A percentile compares a stretch with the other conserved stretches of the same genome.
phyloP scores from a whole-genome alignment of 768 basidiomycete genomes.

The Tulasnella calospora region DNA sequence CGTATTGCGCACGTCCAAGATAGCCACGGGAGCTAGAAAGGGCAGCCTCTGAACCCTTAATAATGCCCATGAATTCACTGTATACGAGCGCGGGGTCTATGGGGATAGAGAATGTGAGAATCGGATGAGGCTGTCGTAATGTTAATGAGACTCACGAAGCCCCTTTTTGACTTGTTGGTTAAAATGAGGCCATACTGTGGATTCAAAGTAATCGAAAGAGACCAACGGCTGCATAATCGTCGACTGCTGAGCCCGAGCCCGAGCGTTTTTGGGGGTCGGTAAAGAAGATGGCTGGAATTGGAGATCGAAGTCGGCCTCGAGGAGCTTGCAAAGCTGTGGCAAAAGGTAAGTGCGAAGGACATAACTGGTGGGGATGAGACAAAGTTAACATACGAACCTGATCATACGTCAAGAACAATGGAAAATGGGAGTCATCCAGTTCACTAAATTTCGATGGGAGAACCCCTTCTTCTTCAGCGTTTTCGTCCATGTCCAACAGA shows the following conservation, averaged over 20 bases:
- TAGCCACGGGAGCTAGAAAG: conserved; percentile 28
- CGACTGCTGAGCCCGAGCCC: background rate
- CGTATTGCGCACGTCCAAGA: background rate
- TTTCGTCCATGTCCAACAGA: background rate
- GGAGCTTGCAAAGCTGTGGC: background rate
- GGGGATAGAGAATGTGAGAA: too few relatives aligned
- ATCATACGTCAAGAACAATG: conserved; percentile 26
- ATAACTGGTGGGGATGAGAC: background rate
- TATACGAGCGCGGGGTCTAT: conserved; percentile 2
- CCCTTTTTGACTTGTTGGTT: background rate
- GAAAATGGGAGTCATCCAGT: conserved; percentile 24
- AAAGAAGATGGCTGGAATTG: background rate
- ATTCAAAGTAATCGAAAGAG: background rate
- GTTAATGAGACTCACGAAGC: background rate
- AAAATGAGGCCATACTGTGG: background rate
- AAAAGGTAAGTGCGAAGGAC: background rate
- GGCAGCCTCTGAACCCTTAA: conserved; percentile 60
- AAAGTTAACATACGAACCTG: background rate
- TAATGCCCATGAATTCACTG: conserved; percentile 38
- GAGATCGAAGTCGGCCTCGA: background rate
- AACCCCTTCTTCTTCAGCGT: conserved; percentile 17
- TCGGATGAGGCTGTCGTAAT: too few relatives aligned
- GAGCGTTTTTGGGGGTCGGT: background rate
- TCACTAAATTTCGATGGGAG: conserved; percentile 23
- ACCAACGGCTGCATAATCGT: background rate